These are phyloP conservation scores for Ascoidea asiatica DNA, from an alignment of 805 yeast genomes.

Conservation along the genomic window DNA sequence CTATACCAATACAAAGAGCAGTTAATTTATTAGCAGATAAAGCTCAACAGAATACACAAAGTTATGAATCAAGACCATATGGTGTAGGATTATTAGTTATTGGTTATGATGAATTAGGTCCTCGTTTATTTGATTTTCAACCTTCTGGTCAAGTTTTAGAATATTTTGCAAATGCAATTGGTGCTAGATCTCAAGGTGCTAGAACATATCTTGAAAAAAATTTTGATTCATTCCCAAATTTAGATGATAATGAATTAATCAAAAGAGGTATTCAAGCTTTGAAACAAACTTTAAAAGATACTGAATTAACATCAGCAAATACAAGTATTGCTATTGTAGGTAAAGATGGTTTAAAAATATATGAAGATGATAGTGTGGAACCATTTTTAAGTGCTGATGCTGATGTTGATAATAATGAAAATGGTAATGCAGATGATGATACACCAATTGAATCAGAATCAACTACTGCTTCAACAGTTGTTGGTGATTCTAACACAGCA, in stretches of 20 bases:
- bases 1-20: slow-evolving; percentile 71
- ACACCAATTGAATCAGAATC: too few species aligned
- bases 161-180: slow-evolving; percentile 88
- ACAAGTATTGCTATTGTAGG: slow-evolving; percentile 94
- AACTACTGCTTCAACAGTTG: too few species aligned
- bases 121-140: slow-evolving; percentile 88
- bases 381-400: slow-evolving; percentile 14
- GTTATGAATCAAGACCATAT: slow-evolving; percentile 93
- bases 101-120: slow-evolving; percentile 89
- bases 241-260: slow-evolving; percentile 58
- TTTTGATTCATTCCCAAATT: slow-evolving; percentile 49
- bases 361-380: slow-evolving; percentile 73
- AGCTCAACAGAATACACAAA: slow-evolving; percentile 94
- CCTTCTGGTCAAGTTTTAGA: slow-evolving; percentile 93
- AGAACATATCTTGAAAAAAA: slow-evolving; percentile 89
- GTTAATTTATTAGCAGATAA: slow-evolving; percentile 84
- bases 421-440: neutral
- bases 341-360: slow-evolving; percentile 57
- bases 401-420: neutral
- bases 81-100: slow-evolving; percentile 90
- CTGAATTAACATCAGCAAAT: slow-evolving; percentile 71
- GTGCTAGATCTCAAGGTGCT: slow-evolving; percentile 98
- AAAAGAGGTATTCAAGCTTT: slow-evolving; percentile 81
- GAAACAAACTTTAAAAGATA: slow-evolving; percentile 92
- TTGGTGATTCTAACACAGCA: too few species aligned